Base-by-base conservation (phyloP, 2,329 filamentous ascomycete genomes). In the Colletotrichum abscissum region DNA sequence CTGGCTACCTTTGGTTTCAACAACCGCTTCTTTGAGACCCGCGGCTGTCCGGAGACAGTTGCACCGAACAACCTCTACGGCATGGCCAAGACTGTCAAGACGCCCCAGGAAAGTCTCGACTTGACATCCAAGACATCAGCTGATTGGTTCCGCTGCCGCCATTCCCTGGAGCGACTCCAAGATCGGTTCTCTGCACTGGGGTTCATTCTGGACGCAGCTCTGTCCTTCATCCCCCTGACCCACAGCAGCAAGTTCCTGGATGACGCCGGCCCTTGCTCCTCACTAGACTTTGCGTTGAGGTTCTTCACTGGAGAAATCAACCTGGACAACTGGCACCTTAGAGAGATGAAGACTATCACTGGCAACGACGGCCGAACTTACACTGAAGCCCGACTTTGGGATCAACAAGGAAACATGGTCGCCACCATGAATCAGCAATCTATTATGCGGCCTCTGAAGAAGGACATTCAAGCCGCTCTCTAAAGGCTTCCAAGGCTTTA, bases 241-340 rank as follows among this genome's bases (percentile, higher is more conserved):
- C 86, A 86, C 64, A 81, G 78, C 63, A 80, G 85, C 11, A 76
- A 82, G 78, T 85, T 81, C 75, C 80, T 88, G 49, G 82, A 85
- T 1, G 86, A 88, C 49, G 80, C 80, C 0, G 81, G 75, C 7
- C 85, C 86, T 2, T 86, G 83, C 64, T 84, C 83, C 2, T 85
- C 82, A 11, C 76, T 89, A n/a, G 87, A 89, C 74, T 89, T 89
- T 77, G 83, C 88, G 4, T 69, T 89, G 69, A 79, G 87, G 0
- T 75, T 87, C 7, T 85, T 87, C 72, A 78, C 77, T 1, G 81
- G 79, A 0, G 80, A 82, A 0, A 68, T 86, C 0, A 80, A 86
- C 64, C 9, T 87, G 55, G 75, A 76, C 7, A 62, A 80, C 26
- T 89, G 87, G 86, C 80, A 84, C 76, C 67, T 88, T 49, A 78